Evolutionary conservation across 106 monocot genomes (phyloP), one percentile per base, ranked within the genome.

Genomic region (Iris macrosiphon): DNA sequence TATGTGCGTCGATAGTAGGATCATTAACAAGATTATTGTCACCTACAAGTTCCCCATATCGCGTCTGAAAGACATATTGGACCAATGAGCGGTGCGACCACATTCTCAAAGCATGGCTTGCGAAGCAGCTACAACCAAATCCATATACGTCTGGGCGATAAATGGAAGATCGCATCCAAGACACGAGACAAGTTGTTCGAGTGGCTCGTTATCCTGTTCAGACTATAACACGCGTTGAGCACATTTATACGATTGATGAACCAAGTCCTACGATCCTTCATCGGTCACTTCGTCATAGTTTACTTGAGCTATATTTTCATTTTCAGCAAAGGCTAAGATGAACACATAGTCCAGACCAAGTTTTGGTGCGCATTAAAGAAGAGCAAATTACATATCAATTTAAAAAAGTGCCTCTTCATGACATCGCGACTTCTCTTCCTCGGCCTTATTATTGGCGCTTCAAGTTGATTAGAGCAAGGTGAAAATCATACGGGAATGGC

Each of bases 111-210:
- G 25, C 26, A 28, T 27, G 51, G 29, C 3, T 22, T 51, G 19
- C 24, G 28, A 1, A 51, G 51, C 13, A 12, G 26, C 2, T 51
- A 51, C 15, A 17, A 51, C 28, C 13, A 51, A 22, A 27, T 51
- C 12, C 26, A 12, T 51, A 51, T 51, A 27, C 12, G 51, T 26
- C 10, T 6, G 4, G 26, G 26, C 3, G 30, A 51, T 14, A 27
- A 51, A 11, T 51, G 51, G 28, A 51, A 51, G 13, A 51, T 27
- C 28, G 51, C 12, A 6, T 51, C 28, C 23, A 51, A 51, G 30
- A 29, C 26, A 5, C 7, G n/a, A 26, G 51, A 51, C n/a, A n/a
- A n/a, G 26, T 14, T 51, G 20, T 51, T 13, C 28, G 51, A 51
- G 20, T 30, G 27, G 51, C 14, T 51, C 1, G 51, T 51, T 2